phyloP scores from a whole-genome alignment of 768 basidiomycete species.

The Crassisporium funariophilum region DNA sequence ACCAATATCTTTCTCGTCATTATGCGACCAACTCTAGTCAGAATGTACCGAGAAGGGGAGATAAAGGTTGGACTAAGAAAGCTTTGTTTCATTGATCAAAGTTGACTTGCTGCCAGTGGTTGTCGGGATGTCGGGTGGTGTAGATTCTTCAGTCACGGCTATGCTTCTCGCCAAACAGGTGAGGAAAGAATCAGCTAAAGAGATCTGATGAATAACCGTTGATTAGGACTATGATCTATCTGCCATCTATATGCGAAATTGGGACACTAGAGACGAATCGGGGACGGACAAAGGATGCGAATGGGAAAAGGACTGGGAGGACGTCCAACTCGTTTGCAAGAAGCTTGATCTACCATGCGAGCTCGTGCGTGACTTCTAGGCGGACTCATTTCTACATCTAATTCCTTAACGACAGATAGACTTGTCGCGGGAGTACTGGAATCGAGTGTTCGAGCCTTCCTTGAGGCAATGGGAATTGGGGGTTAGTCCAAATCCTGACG shows the following conservation, averaged over 20 bases:
- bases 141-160: constrained; percentile 92
- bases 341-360: constrained; percentile 71
- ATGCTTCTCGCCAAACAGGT: constrained; percentile 71
- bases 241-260: constrained; percentile 95
- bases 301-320: constrained; percentile 95
- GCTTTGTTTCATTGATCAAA: not conserved
- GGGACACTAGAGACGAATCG: constrained; percentile 86
- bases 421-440: constrained; percentile 91
- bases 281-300: constrained; percentile 84
- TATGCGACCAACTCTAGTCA: not conserved
- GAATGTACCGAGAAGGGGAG: constrained; percentile 28
- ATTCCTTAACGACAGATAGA: constrained; percentile 58
- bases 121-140: constrained; percentile 94
- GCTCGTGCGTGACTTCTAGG: constrained; percentile 51
- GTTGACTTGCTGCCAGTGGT: constrained; percentile 53
- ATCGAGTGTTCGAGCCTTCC: constrained; percentile 85
- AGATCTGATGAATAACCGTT: not conserved
- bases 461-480: constrained; percentile 77
- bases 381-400: not conserved
- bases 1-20: constrained; percentile 7
- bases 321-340: constrained; percentile 80
- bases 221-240: constrained; percentile 77
- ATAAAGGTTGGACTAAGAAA: constrained; percentile 26
- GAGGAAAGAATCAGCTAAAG: constrained; percentile 9
- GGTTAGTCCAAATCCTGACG: constrained; percentile 88